phyloP scores from a whole-genome alignment of 1,284 basidiomycete species.

The Polyporus tsugae region DNA sequence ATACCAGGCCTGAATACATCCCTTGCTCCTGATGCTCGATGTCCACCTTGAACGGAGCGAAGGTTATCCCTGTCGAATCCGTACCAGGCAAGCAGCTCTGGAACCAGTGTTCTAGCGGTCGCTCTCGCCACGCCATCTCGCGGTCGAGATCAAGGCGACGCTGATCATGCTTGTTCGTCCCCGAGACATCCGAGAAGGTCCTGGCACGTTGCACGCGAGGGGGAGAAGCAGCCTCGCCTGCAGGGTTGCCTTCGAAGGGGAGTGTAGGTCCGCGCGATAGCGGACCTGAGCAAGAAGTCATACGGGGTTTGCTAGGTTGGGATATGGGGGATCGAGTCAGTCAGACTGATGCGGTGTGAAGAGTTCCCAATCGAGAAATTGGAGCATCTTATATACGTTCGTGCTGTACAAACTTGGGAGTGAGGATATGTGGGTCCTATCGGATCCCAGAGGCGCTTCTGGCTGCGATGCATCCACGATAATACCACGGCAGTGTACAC shows the following conservation, averaged over 20 bases:
- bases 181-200: conserved; percentile 6
- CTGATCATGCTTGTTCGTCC: conserved; percentile 3
- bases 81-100: background rate
- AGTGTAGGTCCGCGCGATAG: background rate
- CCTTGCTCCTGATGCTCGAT: background rate
- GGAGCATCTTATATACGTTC: background rate
- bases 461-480: background rate
- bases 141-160: background rate
- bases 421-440: conserved; percentile 4
- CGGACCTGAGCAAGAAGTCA: background rate
- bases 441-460: background rate
- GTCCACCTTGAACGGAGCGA: background rate
- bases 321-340: conserved; percentile 1
- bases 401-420: background rate
- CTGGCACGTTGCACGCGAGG: background rate
- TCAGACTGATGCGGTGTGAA: background rate
- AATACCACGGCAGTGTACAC: background rate
- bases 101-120: background rate
- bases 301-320: background rate
- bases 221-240: background rate
- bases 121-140: conserved; percentile 4
- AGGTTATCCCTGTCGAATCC: background rate
- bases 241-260: background rate
- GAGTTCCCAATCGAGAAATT: background rate
- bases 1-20: background rate